Conservation (phyloP, 2,329 filamentous ascomycete genomes). For the Incumbomyces delicatus region DNA sequence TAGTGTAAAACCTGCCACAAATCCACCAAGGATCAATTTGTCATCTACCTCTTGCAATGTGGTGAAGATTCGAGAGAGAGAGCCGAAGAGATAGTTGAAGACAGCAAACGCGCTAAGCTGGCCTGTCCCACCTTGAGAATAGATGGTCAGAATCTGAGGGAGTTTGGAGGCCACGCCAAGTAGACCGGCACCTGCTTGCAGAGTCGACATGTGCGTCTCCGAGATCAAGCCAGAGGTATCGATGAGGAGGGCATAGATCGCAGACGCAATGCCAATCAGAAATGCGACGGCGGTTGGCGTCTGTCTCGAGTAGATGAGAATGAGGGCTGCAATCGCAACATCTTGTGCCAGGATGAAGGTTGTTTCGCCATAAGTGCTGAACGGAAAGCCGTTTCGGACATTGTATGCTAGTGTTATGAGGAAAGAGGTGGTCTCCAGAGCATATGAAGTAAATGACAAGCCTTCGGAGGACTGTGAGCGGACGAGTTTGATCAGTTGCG, state of each 20-base stretch:
- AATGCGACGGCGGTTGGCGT: conserved; percentile 62
- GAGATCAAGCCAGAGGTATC: conserved; percentile 50
- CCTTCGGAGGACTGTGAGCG: conserved; percentile 70
- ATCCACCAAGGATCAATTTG: conserved; percentile 89
- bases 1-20: conserved; percentile 80
- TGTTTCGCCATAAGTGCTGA: conserved; percentile 94
- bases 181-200: conserved; percentile 76
- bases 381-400: conserved; percentile 79
- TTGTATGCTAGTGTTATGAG: conserved; percentile 90
- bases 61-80: conserved; percentile 90
- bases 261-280: conserved; percentile 63
- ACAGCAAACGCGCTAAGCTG: conserved; percentile 96
- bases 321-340: conserved; percentile 74
- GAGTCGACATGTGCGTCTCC: conserved; percentile 56
- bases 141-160: conserved; percentile 84
- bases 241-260: conserved; percentile 60
- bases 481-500: conserved; percentile 89
- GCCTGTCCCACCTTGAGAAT: conserved; percentile 75
- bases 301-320: conserved; percentile 71
- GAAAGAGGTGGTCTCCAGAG: conserved; percentile 81
- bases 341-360: conserved; percentile 88
- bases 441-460: conserved; percentile 80
- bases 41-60: conserved; percentile 96
- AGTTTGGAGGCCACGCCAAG: conserved; percentile 83
- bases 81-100: conserved; percentile 94